phyloP scores from a whole-genome alignment of 352 stramenopile species.

The Globisporangium paddicum region DNA sequence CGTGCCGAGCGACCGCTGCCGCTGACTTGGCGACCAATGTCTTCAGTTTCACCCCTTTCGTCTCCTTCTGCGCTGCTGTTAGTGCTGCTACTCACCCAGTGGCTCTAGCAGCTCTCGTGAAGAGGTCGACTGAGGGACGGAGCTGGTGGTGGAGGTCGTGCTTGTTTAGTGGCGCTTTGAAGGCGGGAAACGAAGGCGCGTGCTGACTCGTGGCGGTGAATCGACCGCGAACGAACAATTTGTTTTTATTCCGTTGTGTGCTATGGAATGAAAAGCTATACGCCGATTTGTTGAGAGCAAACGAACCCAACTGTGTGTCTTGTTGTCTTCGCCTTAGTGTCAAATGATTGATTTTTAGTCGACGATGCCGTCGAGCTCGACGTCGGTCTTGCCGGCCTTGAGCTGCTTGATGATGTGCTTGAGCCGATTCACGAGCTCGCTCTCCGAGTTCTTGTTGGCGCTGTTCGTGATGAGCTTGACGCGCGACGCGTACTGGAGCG shows the following conservation, averaged over 20 bases:
- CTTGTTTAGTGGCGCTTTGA: not conserved
- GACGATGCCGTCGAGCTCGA: slow-evolving; percentile 62
- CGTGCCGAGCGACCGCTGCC: not conserved
- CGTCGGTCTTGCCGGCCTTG: slow-evolving; percentile 51
- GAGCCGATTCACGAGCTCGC: slow-evolving; percentile 75
- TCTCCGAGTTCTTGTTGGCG: slow-evolving; percentile 84
- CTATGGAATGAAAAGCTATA: slow-evolving; percentile 57
- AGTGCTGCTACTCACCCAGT: slow-evolving; percentile 1
- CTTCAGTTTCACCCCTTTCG: not conserved
- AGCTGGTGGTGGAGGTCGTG: not conserved
- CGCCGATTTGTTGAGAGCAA: slow-evolving; percentile 87
- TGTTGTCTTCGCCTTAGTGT: slow-evolving; percentile 4
- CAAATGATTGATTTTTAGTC: slow-evolving; percentile 20
- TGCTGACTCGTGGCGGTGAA: slow-evolving; percentile 4
- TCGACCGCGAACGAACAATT: slow-evolving; percentile 12
- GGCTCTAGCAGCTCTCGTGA: not conserved
- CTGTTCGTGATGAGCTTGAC: slow-evolving; percentile 89
- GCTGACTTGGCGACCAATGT: not conserved
- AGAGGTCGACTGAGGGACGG: not conserved
- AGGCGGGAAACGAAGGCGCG: not conserved
- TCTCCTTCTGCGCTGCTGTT: not conserved
- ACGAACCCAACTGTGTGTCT: slow-evolving; percentile 10
- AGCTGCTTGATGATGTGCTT: slow-evolving; percentile 85
- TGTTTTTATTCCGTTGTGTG: slow-evolving; percentile 31
- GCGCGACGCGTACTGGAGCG: slow-evolving; percentile 73